Evolutionary conservation across 2,329 filamentous ascomycete genomes (phyloP).

Genomic region (Talaromyces amestolkiae): DNA sequence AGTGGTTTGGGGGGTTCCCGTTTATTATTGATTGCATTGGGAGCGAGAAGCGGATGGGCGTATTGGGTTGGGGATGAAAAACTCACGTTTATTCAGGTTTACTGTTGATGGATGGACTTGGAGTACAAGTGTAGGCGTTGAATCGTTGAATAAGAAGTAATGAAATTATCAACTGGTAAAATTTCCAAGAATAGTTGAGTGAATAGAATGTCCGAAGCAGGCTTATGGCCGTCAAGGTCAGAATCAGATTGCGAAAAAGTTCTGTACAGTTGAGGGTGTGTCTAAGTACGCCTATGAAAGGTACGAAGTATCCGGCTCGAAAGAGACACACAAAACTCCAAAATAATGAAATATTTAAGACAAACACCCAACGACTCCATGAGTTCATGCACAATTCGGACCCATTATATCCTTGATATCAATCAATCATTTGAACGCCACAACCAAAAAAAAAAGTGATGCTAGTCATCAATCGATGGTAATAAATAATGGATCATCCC

Average conservation of each 20-base stretch:
- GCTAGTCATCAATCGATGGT: not conserved
- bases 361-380: not conserved
- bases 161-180: not conserved
- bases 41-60: conserved; percentile 18
- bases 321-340: not conserved
- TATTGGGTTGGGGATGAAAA: conserved; percentile 11
- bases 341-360: not conserved
- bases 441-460: not conserved
- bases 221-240: not conserved
- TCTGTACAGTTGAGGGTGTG: not conserved
- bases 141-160: not conserved
- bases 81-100: not conserved
- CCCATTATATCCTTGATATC: not conserved
- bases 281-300: not conserved
- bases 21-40: conserved; percentile 17
- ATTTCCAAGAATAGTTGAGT: not conserved
- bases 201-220: not conserved
- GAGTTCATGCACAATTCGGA: conserved; percentile 5
- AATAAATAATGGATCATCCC: conserved; percentile 26
- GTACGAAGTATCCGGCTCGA: not conserved
- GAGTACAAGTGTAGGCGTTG: not conserved
- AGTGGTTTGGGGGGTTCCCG: not conserved
- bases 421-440: not conserved
- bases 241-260: not conserved
- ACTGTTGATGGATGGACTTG: not conserved